Conservation (phyloP, 1,284 basidiomycete genomes). For the Ustilago lituana region DNA sequence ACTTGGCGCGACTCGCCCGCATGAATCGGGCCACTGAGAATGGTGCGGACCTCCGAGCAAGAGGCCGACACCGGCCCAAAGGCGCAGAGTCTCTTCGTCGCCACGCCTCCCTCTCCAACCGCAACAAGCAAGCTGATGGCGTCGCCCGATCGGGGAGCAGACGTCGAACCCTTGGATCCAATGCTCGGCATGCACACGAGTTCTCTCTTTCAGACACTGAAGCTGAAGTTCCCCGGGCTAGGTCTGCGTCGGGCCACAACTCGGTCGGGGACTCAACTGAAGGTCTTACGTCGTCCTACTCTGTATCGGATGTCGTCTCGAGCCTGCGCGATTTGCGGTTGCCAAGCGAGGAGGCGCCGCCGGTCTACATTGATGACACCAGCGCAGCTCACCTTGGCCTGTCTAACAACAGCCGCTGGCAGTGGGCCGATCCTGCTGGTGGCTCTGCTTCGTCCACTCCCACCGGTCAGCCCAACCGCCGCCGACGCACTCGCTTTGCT, state of each 20-base stretch:
- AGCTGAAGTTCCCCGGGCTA: constrained; percentile 41
- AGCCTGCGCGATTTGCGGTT: constrained; percentile 29
- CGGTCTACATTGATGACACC: constrained; percentile 25
- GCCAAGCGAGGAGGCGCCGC: constrained; percentile 29
- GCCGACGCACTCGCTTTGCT: constrained; percentile 30
- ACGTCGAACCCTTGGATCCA: not conserved
- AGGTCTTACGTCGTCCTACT: constrained; percentile 8
- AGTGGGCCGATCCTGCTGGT: constrained; percentile 32
- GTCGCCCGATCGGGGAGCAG: not conserved
- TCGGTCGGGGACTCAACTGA: constrained; percentile 26
- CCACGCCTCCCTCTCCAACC: constrained; percentile 24
- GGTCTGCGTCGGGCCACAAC: constrained; percentile 28
- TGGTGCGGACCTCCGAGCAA: constrained; percentile 4
- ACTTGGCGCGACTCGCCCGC: constrained; percentile 37
- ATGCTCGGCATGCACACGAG: constrained; percentile 35
- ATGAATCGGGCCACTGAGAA: constrained; percentile 30
- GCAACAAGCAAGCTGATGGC: constrained; percentile 8
- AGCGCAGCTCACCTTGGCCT: constrained; percentile 30
- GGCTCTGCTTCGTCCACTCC: constrained; percentile 19
- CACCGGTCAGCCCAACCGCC: constrained; percentile 10
- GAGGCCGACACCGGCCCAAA: constrained; percentile 17
- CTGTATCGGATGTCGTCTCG: constrained; percentile 23
- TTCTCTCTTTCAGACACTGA: constrained; percentile 54
- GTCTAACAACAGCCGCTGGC: constrained; percentile 31
- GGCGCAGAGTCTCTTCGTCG: constrained; percentile 20